A percentile compares a stretch with the other conserved stretches of the same genome.
phyloP scores from a whole-genome alignment of 106 monocot species.

The Acorus calamus region DNA sequence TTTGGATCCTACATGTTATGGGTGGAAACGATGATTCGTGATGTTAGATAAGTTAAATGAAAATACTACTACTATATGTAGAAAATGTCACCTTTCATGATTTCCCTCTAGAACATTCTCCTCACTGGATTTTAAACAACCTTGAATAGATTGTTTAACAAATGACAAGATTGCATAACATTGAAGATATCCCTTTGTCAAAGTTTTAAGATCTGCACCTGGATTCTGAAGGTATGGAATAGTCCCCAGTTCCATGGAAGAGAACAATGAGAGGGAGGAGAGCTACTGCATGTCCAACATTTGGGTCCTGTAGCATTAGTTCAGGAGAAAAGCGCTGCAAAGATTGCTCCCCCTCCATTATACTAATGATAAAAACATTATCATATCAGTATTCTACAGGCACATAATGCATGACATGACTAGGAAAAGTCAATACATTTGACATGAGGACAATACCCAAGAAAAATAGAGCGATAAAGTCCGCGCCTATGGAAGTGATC shows the following conservation, averaged over 20 bases:
- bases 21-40: no score
- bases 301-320: conserved; percentile 46
- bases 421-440: background rate
- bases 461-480: conserved; percentile 79
- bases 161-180: no score
- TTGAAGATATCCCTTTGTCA: no score
- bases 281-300: conserved; percentile 34
- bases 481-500: conserved; percentile 93
- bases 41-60: no score
- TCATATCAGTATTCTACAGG: background rate
- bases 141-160: no score
- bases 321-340: conserved; percentile 77
- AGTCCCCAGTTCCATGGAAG: conserved; percentile 80
- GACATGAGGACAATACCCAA: conserved; percentile 45
- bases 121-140: no score
- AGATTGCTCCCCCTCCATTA: conserved; percentile 96
- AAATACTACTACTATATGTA: no score
- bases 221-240: conserved; percentile 82
- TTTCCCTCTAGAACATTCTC: no score
- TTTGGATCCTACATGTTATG: no score
- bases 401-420: no score
- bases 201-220: conserved; percentile 30
- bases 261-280: conserved; percentile 62
- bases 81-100: no score
- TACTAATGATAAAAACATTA: conserved; percentile 34